A percentile compares a stretch with the other conserved stretches of the same genome.
Conservation (phyloP, 257 asterid genomes). For the Solanum chiquidenum region DNA sequence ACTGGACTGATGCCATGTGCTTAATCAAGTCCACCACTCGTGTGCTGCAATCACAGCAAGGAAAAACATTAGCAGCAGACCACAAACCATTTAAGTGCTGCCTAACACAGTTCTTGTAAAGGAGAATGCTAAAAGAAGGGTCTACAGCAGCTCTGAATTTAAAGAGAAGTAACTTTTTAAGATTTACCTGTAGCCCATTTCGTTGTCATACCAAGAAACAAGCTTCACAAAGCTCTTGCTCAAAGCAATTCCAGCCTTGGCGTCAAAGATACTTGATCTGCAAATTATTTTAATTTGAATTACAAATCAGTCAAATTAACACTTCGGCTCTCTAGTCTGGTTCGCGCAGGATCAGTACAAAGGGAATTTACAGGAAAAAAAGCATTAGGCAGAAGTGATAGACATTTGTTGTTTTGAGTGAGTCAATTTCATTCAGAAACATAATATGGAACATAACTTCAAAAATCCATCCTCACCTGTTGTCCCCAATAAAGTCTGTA, state of each 20-base stretch:
- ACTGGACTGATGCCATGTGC: slow-evolving; percentile 41
- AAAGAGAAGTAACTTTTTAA: not conserved
- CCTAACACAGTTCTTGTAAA: not conserved
- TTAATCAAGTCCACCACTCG: slow-evolving; percentile 68
- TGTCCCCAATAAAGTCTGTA: slow-evolving; percentile 80
- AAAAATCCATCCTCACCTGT: slow-evolving; percentile 29
- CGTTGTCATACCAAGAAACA: slow-evolving; percentile 86
- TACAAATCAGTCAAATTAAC: not conserved
- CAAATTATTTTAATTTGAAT: not conserved
- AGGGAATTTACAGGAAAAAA: not conserved
- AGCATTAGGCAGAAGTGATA: not conserved
- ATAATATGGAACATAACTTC: not conserved
- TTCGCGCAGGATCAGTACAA: not conserved
- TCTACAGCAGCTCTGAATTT: not conserved
- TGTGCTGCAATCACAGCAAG: slow-evolving; percentile 33
- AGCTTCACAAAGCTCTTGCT: slow-evolving; percentile 55
- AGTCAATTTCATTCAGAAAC: not conserved
- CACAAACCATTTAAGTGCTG: not conserved
- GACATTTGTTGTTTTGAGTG: not conserved
- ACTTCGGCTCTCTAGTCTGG: not conserved
- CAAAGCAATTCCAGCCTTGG: slow-evolving; percentile 90
- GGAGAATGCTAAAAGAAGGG: not conserved
- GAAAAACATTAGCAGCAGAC: not conserved
- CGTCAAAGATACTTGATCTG: slow-evolving; percentile 88
- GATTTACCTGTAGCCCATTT: slow-evolving; percentile 79